phyloP scores from a whole-genome alignment of 2,329 filamentous ascomycete genomes.

The Ophiosphaerella herpotricha region DNA sequence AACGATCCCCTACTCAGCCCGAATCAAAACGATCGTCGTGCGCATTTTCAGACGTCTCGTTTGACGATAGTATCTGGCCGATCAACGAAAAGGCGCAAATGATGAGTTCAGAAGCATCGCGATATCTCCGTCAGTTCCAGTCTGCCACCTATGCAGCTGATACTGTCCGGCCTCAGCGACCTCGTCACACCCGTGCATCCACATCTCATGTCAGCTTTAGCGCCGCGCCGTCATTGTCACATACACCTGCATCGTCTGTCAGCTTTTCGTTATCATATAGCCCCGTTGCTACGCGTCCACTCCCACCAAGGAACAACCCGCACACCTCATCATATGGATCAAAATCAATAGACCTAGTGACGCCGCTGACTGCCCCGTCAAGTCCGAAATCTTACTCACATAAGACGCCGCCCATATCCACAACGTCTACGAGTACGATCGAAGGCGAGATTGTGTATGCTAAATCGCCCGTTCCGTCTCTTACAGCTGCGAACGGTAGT shows the following conservation, averaged over 20 bases:
- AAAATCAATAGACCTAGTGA: slow-evolving; percentile 52
- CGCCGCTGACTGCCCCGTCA: slow-evolving; percentile 44
- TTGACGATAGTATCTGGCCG: slow-evolving; percentile 38
- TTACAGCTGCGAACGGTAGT: slow-evolving; percentile 43
- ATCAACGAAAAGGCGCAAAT: slow-evolving; percentile 30
- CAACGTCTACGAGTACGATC: slow-evolving; percentile 39
- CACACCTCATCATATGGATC: slow-evolving; percentile 46
- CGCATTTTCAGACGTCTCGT: slow-evolving; percentile 50
- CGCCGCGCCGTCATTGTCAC: slow-evolving; percentile 51
- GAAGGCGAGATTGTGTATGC: slow-evolving; percentile 46
- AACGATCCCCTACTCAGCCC: slow-evolving; percentile 51
- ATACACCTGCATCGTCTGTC: slow-evolving; percentile 53
- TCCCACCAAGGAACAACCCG: slow-evolving; percentile 47
- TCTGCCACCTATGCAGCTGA: slow-evolving; percentile 30
- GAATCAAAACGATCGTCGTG: slow-evolving; percentile 46
- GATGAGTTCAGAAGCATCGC: slow-evolving; percentile 46
- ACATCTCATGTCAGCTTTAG: slow-evolving; percentile 43
- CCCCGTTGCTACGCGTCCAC: slow-evolving; percentile 42
- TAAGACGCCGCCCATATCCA: slow-evolving; percentile 39
- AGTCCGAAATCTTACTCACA: slow-evolving; percentile 42
- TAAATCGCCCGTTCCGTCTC: slow-evolving; percentile 39
- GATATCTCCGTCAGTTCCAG: slow-evolving; percentile 50
- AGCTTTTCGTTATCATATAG: slow-evolving; percentile 52
- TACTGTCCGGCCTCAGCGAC: slow-evolving; percentile 32
- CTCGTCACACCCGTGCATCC: slow-evolving; percentile 43